Conservation (phyloP, 352 stramenopile genomes). For the Globisporangium sylvaticum region DNA sequence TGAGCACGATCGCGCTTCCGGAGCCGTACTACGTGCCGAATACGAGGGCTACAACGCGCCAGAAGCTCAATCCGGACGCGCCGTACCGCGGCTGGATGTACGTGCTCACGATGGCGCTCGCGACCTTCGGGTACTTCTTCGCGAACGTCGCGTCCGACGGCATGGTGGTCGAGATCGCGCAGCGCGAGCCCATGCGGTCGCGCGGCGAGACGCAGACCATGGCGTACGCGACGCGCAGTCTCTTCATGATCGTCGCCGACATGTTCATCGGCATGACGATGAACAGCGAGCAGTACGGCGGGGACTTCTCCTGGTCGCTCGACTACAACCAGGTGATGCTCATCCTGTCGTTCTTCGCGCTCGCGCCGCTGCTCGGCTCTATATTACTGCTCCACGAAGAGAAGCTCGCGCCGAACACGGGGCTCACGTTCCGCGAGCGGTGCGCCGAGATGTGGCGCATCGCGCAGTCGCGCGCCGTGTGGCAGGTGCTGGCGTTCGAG, state of each 20-base stretch:
- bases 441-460: constrained; percentile 60
- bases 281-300: constrained; percentile 37
- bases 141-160: constrained; percentile 84
- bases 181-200: constrained; percentile 50
- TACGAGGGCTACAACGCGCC: constrained; percentile 4
- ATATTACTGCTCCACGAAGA: constrained; percentile 63
- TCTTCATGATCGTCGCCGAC: constrained; percentile 42
- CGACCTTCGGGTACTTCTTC: constrained; percentile 83
- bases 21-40: constrained; percentile 41
- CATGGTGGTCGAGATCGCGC: constrained; percentile 66
- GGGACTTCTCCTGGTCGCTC: constrained; percentile 42
- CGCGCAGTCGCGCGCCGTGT: constrained; percentile 62
- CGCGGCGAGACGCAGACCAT: constrained; percentile 59
- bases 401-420: constrained; percentile 13
- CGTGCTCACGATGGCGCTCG: constrained; percentile 66
- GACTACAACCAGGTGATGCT: constrained; percentile 38
- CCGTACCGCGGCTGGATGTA: constrained; percentile 46
- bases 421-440: constrained; percentile 22
- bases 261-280: constrained; percentile 49
- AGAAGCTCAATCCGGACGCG: constrained; percentile 35
- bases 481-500: constrained; percentile 71
- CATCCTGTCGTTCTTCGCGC: constrained; percentile 27
- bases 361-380: constrained; percentile 41
- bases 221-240: constrained; percentile 37
- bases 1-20: constrained; percentile 32